These are phyloP conservation scores for Coniochaeta pulveracea DNA, from an alignment of 2,329 filamentous ascomycete genomes.

Conservation along the genomic window DNA sequence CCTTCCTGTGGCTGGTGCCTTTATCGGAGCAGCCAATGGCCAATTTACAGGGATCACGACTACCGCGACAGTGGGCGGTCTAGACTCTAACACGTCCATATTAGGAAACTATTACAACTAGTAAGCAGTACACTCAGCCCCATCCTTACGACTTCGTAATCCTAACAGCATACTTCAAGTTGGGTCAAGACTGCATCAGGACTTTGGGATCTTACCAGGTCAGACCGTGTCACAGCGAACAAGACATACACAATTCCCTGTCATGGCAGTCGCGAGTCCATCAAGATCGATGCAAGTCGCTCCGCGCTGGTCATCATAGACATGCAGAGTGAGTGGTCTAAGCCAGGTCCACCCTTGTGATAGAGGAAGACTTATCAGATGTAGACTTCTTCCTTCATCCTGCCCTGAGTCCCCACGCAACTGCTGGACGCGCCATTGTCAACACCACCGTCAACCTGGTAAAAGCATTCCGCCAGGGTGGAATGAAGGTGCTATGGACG, in stretches of 20 bases:
- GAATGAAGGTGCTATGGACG: conserved; percentile 17
- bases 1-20: no score
- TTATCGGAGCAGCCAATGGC: no score
- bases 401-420: conserved; percentile 13
- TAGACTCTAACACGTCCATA: no score
- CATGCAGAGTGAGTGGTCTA: no score
- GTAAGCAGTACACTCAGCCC: no score
- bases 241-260: conserved; percentile 18
- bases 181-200: conserved; percentile 14
- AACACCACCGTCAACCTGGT: conserved; percentile 18
- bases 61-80: no score
- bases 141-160: no score
- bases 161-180: no score
- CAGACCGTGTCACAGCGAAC: conserved; percentile 14
- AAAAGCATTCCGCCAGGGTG: conserved; percentile 12
- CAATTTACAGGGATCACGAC: no score
- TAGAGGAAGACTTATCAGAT: no score
- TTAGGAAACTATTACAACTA: no score
- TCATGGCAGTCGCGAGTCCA: conserved; percentile 13
- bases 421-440: conserved; percentile 13
- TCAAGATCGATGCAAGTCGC: conserved; percentile 15
- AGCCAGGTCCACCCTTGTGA: no score
- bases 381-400: conserved; percentile 20
- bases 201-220: conserved; percentile 19
- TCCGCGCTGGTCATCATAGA: conserved; percentile 16